Conservation (phyloP, 2,329 filamentous ascomycete genomes). For the Neofusicoccum parvum region DNA sequence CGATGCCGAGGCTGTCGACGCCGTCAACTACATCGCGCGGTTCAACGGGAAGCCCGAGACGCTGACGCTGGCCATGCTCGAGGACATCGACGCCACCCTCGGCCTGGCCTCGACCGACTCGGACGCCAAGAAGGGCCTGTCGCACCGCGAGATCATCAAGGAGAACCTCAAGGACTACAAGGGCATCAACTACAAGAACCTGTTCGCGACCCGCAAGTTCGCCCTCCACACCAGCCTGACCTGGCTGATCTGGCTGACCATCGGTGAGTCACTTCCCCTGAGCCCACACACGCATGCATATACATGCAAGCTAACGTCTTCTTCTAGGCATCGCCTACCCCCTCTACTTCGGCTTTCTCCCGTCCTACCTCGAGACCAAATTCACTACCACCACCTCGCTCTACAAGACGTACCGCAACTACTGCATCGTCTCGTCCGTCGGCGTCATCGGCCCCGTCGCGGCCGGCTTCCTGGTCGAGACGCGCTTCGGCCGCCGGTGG, state of each 20-base stretch:
- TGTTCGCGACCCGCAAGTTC: constrained; percentile 33
- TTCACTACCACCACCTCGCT: constrained; percentile 25
- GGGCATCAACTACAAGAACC: constrained; percentile 30
- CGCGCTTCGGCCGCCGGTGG: constrained; percentile 45
- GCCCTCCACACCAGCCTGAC: constrained; percentile 38
- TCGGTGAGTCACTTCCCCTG: constrained; percentile 29
- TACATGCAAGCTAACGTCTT: background rate
- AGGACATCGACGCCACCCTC: constrained; percentile 31
- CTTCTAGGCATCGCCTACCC: constrained; percentile 46
- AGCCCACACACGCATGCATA: too few species aligned
- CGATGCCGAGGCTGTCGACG: constrained; percentile 51
- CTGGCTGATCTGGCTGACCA: constrained; percentile 49
- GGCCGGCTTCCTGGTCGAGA: constrained; percentile 47
- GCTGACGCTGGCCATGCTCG: constrained; percentile 35
- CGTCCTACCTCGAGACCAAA: constrained; percentile 48
- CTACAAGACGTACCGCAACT: constrained; percentile 21
- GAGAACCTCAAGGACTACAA: constrained; percentile 35
- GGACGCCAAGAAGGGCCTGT: constrained; percentile 24
- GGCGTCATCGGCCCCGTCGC: constrained; percentile 46
- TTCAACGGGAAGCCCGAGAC: constrained; percentile 32
- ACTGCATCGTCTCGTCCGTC: constrained; percentile 32
- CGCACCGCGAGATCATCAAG: constrained; percentile 30
- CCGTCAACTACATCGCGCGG: constrained; percentile 51
- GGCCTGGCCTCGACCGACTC: background rate
- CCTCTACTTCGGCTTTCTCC: constrained; percentile 51